Conservation (phyloP, 2,329 filamentous ascomycete genomes). For the Cercospora sp. region DNA sequence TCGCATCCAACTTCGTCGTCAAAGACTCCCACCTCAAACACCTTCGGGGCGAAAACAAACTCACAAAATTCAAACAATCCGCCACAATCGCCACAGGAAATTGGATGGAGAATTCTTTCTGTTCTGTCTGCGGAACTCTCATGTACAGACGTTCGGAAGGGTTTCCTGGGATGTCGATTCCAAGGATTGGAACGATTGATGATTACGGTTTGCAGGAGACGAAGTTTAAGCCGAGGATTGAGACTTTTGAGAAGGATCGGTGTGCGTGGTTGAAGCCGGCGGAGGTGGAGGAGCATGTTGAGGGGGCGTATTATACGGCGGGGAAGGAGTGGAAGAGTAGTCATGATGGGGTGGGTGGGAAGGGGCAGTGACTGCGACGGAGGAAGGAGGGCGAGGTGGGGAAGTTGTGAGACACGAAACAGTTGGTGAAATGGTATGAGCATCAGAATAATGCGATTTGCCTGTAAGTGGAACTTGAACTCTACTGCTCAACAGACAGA, state of each 20-base stretch:
- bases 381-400: too few species aligned
- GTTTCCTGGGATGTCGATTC: conserved; percentile 50
- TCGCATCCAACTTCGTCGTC: conserved; percentile 60
- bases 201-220: conserved; percentile 61
- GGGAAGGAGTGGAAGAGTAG: conserved; percentile 18
- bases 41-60: conserved; percentile 53
- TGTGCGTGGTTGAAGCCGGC: conserved; percentile 36
- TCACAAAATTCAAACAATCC: conserved; percentile 50
- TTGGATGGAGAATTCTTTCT: conserved; percentile 64
- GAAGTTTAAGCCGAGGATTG: conserved; percentile 55
- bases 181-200: conserved; percentile 62
- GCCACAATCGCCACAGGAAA: conserved; percentile 51
- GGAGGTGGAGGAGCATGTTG: conserved; percentile 18
- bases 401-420: not conserved
- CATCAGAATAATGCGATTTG: not conserved
- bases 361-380: not conserved
- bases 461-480: not conserved
- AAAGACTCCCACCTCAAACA: conserved; percentile 49
- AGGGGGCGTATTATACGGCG: conserved; percentile 22
- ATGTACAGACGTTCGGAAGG: conserved; percentile 54
- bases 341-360: conserved; percentile 4
- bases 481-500: not conserved
- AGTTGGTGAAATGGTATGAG: not conserved
- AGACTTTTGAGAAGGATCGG: conserved; percentile 54
- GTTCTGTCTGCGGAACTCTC: conserved; percentile 58